Conservation (phyloP, 495 filamentous ascomycete species). For the Xylaria castorea region DNA sequence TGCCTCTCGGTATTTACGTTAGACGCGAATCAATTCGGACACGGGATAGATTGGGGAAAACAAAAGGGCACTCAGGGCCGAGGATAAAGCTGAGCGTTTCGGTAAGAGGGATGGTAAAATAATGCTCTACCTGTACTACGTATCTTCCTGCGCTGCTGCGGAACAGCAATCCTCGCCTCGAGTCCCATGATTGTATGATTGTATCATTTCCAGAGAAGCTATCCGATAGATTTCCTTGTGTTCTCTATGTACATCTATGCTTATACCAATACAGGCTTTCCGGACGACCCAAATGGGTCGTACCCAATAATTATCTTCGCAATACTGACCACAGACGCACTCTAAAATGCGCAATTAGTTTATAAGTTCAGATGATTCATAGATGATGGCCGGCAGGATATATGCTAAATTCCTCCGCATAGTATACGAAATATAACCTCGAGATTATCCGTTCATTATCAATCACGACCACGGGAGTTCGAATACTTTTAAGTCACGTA, state of each 20-base stretch:
- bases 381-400: not conserved
- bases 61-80: slow-evolving; percentile 24
- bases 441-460: not conserved
- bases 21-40: slow-evolving; percentile 19
- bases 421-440: not conserved
- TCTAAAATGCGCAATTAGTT: not conserved
- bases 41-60: slow-evolving; percentile 25
- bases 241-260: slow-evolving; percentile 53
- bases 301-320: not conserved
- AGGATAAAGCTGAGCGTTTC: slow-evolving; percentile 21
- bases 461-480: too few species aligned
- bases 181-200: slow-evolving; percentile 46
- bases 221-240: slow-evolving; percentile 52
- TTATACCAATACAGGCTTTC: slow-evolving; percentile 30
- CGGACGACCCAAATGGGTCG: slow-evolving; percentile 8
- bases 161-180: slow-evolving; percentile 23
- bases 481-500: not conserved
- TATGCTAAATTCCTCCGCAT: not conserved
- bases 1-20: not conserved
- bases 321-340: not conserved
- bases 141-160: slow-evolving; percentile 14
- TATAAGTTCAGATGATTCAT: not conserved
- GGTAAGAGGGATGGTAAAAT: slow-evolving; percentile 12
- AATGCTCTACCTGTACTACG: slow-evolving; percentile 16
- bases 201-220: slow-evolving; percentile 40